These are phyloP conservation scores for Trichosporon asahii DNA, from an alignment of 1,284 basidiomycete genomes.

Conservation along the genomic window DNA sequence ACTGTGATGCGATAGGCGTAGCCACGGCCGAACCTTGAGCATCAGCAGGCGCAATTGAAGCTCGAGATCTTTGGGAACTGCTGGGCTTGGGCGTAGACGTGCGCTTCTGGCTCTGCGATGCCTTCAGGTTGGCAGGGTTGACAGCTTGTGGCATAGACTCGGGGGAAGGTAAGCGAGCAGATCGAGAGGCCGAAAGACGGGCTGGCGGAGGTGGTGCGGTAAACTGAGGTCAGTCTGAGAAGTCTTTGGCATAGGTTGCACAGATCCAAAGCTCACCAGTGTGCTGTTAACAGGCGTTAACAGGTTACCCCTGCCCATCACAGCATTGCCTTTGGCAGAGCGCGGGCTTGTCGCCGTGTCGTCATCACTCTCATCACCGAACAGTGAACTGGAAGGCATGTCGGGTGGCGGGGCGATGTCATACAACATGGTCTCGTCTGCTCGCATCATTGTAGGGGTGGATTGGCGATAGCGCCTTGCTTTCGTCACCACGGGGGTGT, in stretches of 20 bases:
- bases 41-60: neutral
- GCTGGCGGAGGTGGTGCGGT: neutral
- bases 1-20: neutral
- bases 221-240: neutral
- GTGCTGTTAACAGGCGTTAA: constrained; percentile 40
- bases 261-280: constrained; percentile 22
- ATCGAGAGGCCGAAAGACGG: neutral
- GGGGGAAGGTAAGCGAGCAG: neutral
- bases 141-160: neutral
- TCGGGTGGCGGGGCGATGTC: constrained; percentile 20
- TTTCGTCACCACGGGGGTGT: neutral
- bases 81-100: neutral
- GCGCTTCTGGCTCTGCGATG: neutral
- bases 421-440: constrained; percentile 19
- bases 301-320: constrained; percentile 25
- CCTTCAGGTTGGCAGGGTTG: neutral
- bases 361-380: constrained; percentile 16
- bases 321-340: neutral
- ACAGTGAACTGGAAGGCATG: constrained; percentile 13
- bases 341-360: neutral
- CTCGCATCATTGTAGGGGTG: constrained; percentile 4
- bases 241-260: neutral
- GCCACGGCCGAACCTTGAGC: neutral
- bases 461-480: neutral
- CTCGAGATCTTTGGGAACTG: neutral